Percentiles rank a stretch among this genome's conserved stretches.
These are phyloP conservation scores for Mycogone perniciosa DNA, from an alignment of 2,329 filamentous ascomycete genomes.

Conservation along the genomic window DNA sequence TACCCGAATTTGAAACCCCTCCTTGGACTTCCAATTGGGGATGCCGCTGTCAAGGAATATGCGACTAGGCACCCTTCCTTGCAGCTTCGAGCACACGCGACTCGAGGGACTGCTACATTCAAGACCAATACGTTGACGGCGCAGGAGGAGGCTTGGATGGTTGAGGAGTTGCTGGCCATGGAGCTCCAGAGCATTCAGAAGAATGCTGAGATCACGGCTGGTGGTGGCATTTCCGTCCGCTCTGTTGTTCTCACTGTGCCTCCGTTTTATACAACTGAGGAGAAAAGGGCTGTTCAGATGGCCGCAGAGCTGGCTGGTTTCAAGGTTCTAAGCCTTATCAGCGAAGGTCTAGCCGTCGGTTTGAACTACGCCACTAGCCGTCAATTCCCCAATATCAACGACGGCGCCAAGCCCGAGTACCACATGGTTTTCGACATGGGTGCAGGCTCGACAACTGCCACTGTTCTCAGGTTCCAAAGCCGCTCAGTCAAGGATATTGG, in stretches of 20 bases:
- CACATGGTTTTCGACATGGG: constrained; percentile 98
- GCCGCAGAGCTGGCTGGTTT: constrained; percentile 85
- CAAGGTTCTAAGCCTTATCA: constrained; percentile 77
- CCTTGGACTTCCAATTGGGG: constrained; percentile 63
- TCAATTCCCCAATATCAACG: constrained; percentile 77
- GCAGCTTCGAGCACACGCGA: constrained; percentile 54
- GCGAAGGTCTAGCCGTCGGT: constrained; percentile 85
- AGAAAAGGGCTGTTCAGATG: constrained; percentile 78
- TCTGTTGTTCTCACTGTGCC: constrained; percentile 87
- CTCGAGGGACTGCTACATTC: constrained; percentile 69
- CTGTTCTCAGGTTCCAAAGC: constrained; percentile 83
- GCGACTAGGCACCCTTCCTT: constrained; percentile 71
- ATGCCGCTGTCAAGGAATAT: constrained; percentile 62
- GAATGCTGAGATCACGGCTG: constrained; percentile 80
- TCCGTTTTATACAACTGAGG: constrained; percentile 81
- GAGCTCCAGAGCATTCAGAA: constrained; percentile 84
- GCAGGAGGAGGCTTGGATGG: constrained; percentile 61
- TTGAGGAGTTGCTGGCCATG: constrained; percentile 96
- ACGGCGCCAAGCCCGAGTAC: constrained; percentile 80
- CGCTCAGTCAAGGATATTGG: constrained; percentile 84
- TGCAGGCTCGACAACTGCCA: constrained; percentile 87
- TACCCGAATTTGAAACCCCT: constrained; percentile 91
- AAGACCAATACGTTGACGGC: constrained; percentile 62
- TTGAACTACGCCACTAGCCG: constrained; percentile 91
- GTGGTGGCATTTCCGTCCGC: constrained; percentile 64